Conservation (phyloP, 495 filamentous ascomycete genomes). For the Cladorrhinum samala region DNA sequence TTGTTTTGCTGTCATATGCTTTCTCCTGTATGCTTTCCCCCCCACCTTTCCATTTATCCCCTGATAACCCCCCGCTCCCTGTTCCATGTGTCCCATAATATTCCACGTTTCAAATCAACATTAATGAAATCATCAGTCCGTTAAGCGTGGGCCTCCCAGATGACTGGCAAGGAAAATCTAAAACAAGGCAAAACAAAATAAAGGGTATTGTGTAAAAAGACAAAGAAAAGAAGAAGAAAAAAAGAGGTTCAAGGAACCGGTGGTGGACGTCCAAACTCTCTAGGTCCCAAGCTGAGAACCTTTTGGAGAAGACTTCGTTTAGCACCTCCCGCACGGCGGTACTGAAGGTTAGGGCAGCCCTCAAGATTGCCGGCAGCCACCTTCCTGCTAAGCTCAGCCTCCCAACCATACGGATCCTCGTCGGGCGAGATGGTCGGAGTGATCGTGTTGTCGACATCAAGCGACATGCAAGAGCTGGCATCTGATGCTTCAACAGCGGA, state of each 20-base stretch:
- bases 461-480: conserved; percentile 12
- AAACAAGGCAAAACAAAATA: conserved; percentile 1
- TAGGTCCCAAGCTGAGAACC: conserved; percentile 31
- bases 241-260: background rate
- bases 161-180: background rate
- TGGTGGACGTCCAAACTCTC: conserved; percentile 1
- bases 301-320: conserved; percentile 38
- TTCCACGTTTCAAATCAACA: background rate
- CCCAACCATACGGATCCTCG: conserved; percentile 45
- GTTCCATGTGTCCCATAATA: no score
- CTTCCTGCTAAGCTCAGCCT: conserved; percentile 33
- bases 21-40: no score
- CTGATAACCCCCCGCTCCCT: no score
- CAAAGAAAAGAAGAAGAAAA: background rate
- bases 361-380: background rate
- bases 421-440: conserved; percentile 18
- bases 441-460: conserved; percentile 15
- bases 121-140: background rate
- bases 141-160: background rate
- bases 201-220: background rate
- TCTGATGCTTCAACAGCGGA: conserved; percentile 4
- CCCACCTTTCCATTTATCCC: no score
- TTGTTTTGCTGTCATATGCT: background rate
- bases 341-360: conserved; percentile 15
- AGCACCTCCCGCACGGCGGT: conserved; percentile 26